Evolutionary conservation across 164 flowering plant species (phyloP).

Genomic region (Stephania japonica): DNA sequence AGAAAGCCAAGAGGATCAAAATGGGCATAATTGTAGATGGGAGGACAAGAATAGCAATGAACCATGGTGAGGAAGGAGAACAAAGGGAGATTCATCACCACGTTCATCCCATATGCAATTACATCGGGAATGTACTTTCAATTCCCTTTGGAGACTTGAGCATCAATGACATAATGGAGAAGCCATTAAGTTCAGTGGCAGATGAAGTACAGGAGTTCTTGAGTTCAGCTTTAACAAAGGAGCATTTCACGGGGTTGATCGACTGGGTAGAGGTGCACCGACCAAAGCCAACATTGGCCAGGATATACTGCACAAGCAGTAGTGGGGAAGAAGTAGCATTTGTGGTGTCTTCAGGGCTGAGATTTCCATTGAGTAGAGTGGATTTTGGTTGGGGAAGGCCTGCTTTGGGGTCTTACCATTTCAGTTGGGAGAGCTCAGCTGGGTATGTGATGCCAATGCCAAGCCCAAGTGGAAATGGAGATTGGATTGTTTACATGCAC

Average conservation of each 20-base stretch:
- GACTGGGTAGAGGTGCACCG: slow-evolving; percentile 35
- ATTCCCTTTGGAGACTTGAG: slow-evolving; percentile 23
- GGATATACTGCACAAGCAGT: slow-evolving; percentile 20
- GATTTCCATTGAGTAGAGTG: slow-evolving; percentile 25
- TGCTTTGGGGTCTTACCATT: slow-evolving; percentile 30
- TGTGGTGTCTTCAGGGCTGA: slow-evolving; percentile 31
- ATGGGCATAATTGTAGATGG: slow-evolving; percentile 22
- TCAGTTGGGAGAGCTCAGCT: slow-evolving; percentile 30
- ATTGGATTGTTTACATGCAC: slow-evolving; percentile 49
- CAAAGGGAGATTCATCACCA: slow-evolving; percentile 1
- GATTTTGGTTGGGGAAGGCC: slow-evolving; percentile 37
- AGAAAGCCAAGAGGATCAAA: neutral
- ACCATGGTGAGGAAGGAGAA: slow-evolving; percentile 7
- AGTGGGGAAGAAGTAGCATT: slow-evolving; percentile 26
- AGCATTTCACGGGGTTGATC: slow-evolving; percentile 32
- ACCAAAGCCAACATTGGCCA: slow-evolving; percentile 23
- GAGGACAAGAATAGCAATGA: slow-evolving; percentile 2
- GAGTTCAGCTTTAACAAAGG: slow-evolving; percentile 14
- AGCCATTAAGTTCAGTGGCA: slow-evolving; percentile 26
- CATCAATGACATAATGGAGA: slow-evolving; percentile 12
- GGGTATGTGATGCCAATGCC: slow-evolving; percentile 47
- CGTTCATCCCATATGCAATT: neutral
- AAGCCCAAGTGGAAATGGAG: slow-evolving; percentile 22
- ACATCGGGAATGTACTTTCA: slow-evolving; percentile 38
- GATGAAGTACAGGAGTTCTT: slow-evolving; percentile 18